A percentile compares a stretch with the other conserved stretches of the same genome.
Conservation (phyloP, 2,329 filamentous ascomycete genomes). For the Tolypocladium sp. region DNA sequence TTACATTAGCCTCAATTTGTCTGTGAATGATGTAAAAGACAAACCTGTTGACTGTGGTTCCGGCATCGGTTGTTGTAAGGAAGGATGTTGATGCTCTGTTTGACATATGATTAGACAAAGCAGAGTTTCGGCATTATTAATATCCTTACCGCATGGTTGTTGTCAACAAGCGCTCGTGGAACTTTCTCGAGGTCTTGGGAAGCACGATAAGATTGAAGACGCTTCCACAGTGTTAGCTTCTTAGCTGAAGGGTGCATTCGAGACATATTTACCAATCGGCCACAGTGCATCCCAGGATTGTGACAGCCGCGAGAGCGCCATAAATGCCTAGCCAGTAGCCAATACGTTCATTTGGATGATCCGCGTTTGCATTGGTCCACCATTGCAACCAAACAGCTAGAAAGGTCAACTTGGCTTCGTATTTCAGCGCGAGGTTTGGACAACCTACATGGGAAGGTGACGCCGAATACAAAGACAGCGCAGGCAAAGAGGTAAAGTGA, state of each 20-base stretch:
- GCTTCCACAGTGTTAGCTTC: not conserved
- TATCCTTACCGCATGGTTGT: constrained; percentile 17
- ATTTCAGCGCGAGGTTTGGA: not conserved
- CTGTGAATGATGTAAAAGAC: not conserved
- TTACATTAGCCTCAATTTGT: not conserved
- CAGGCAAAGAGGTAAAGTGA: constrained; percentile 9
- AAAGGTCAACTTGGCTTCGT: not conserved
- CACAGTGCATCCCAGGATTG: constrained; percentile 6
- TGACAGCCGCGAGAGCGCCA: constrained; percentile 6
- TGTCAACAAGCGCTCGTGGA: constrained; percentile 12
- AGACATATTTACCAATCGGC: constrained; percentile 6
- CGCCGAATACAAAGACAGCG: constrained; percentile 9
- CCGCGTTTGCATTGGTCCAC: constrained; percentile 12
- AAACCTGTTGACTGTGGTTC: constrained; percentile 20
- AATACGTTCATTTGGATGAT: constrained; percentile 8
- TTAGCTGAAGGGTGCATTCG: not conserved
- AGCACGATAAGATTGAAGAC: constrained; percentile 14
- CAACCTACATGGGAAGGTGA: constrained; percentile 11
- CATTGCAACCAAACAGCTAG: constrained; percentile 14
- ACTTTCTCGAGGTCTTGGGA: constrained; percentile 14
- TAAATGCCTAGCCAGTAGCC: constrained; percentile 13
- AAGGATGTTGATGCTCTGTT: constrained; percentile 17
- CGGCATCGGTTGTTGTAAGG: constrained; percentile 25
- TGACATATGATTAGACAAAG: constrained; percentile 2
- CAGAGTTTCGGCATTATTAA: too few relatives aligned